Evolutionary conservation across 1,284 basidiomycete genomes (phyloP).

Genomic region (Kwoniella shivajii): DNA sequence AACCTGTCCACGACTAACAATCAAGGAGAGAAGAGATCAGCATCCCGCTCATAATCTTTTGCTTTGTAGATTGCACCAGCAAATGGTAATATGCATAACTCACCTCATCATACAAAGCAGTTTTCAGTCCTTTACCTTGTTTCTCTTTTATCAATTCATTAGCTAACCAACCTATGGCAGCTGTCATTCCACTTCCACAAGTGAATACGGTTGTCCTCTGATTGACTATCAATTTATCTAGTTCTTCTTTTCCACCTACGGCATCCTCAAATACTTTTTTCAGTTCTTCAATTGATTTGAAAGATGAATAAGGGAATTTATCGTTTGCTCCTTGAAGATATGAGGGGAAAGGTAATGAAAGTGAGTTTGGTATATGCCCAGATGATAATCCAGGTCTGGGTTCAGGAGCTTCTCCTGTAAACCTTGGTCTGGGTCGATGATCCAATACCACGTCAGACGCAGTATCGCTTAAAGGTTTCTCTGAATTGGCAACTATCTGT

Average conservation of each 20-base stretch:
- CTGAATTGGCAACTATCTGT: conserved; percentile 75
- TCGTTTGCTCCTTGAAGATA: conserved; percentile 62
- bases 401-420: conserved; percentile 78
- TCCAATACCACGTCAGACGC: conserved; percentile 77
- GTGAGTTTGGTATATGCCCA: conserved; percentile 89
- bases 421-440: conserved; percentile 77
- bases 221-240: conserved; percentile 61
- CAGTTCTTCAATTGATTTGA: conserved; percentile 66
- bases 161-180: conserved; percentile 87
- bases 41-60: no score
- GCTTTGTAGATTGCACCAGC: no score
- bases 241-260: conserved; percentile 54
- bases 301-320: conserved; percentile 55
- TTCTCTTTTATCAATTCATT: conserved; percentile 79
- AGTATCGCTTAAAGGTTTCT: conserved; percentile 57
- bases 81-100: no score
- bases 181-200: conserved; percentile 97
- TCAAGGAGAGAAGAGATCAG: no score
- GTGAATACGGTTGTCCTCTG: conserved; percentile 66
- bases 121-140: conserved; percentile 36
- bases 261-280: conserved; percentile 63
- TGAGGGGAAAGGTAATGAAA: conserved; percentile 78
- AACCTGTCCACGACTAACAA: conserved; percentile 23
- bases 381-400: conserved; percentile 84
- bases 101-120: conserved; percentile 57